Conservation (phyloP, 352 stramenopile species). For the Globisporangium heterothallicum region DNA sequence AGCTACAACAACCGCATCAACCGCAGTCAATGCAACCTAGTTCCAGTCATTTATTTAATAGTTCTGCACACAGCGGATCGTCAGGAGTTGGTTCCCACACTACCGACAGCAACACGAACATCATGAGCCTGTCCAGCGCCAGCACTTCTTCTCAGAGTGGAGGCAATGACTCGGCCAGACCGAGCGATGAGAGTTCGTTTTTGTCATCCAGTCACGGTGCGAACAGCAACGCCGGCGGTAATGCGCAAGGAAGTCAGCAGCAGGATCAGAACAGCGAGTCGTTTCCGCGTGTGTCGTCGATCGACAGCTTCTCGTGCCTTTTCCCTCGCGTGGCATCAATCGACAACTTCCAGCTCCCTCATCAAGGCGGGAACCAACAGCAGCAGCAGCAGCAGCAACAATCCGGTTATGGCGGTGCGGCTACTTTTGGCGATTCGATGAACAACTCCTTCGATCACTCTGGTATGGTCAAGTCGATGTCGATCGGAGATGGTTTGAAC, state of each 20-base stretch:
- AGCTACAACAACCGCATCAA: constrained; percentile 4
- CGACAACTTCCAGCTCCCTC: constrained; percentile 61
- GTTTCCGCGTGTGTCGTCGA: constrained; percentile 73
- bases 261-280: constrained; percentile 15
- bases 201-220: neutral
- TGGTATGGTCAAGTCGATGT: constrained; percentile 47
- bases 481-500: constrained; percentile 59
- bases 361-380: constrained; percentile 12
- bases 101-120: neutral
- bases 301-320: constrained; percentile 80
- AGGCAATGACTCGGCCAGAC: neutral
- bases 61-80: constrained; percentile 2
- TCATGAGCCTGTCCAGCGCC: neutral
- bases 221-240: neutral
- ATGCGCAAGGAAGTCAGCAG: neutral
- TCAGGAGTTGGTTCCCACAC: neutral
- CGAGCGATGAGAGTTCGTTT: neutral
- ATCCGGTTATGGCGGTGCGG: neutral
- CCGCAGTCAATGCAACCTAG: constrained; percentile 10
- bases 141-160: neutral
- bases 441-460: constrained; percentile 19
- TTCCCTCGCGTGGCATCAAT: constrained; percentile 81
- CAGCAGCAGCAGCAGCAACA: constrained; percentile 6
- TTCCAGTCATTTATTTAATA: constrained; percentile 15
- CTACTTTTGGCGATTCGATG: constrained; percentile 5